Evolutionary conservation across 192 early-diverging fungal genomes (phyloP).

Genomic region (Rhizophagus clarus): DNA sequence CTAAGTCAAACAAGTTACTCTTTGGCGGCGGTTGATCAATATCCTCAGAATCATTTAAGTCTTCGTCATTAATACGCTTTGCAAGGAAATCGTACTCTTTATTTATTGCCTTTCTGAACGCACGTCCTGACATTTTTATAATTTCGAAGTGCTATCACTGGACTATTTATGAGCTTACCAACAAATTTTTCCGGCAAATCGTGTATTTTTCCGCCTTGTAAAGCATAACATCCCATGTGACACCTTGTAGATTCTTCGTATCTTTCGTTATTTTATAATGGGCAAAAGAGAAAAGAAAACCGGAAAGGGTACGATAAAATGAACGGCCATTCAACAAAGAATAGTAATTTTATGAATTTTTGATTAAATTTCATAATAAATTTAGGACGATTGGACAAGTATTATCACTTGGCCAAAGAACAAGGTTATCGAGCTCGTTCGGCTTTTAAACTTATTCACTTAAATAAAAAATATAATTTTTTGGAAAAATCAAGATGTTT

Average conservation of each 20-base stretch:
- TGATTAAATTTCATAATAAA: not conserved
- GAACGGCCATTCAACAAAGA: not conserved
- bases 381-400: slow-evolving; percentile 97
- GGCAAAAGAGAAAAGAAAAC: slow-evolving; percentile 55
- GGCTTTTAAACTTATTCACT: slow-evolving; percentile 98
- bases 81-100: not conserved
- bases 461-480: slow-evolving; percentile 99
- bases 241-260: not conserved
- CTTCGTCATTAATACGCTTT: not conserved
- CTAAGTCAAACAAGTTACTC: slow-evolving; percentile 22
- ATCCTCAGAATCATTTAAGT: not conserved
- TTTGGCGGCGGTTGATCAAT: not conserved
- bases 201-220: not conserved
- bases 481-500: slow-evolving; percentile 83
- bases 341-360: too few relatives aligned
- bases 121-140: slow-evolving; percentile 24
- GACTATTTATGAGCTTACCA: too few relatives aligned
- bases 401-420: slow-evolving; percentile 99
- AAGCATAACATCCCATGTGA: not conserved
- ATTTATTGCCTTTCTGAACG: slow-evolving; percentile 17
- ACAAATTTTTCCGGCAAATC: not conserved
- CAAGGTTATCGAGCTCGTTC: slow-evolving; percentile 98
- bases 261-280: slow-evolving; percentile 27
- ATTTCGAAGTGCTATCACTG: not conserved
- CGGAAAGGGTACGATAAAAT: slow-evolving; percentile 44